Conservation (phyloP, 208 protist genomes). For the Wallacemonas sp. region DNA sequence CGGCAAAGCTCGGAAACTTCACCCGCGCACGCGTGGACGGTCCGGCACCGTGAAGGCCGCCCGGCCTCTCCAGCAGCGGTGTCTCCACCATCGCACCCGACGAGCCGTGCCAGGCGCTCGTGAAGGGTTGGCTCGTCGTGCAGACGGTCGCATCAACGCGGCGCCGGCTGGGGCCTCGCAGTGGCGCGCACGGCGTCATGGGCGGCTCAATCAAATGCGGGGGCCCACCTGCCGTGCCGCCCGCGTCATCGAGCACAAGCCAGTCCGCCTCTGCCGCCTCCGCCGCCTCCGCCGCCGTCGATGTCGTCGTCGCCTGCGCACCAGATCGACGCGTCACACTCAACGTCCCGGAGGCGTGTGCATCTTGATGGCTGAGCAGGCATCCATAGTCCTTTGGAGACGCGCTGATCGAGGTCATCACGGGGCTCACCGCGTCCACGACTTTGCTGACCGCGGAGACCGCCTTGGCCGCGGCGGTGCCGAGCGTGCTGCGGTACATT, state of each 20-base stretch:
- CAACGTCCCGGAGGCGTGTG: too few relatives aligned
- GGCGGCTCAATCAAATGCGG: neutral
- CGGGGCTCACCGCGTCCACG: neutral
- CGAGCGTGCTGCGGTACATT: neutral
- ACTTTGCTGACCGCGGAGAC: constrained; percentile 5
- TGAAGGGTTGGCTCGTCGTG: neutral
- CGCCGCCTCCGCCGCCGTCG: too few relatives aligned
- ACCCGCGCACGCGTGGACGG: neutral
- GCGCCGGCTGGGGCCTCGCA: too few relatives aligned
- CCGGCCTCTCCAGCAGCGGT: too few relatives aligned
- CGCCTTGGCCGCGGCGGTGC: neutral
- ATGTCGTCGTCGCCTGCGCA: too few relatives aligned
- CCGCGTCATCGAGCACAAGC: neutral
- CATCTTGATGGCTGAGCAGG: neutral
- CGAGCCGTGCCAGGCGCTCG: neutral
- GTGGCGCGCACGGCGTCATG: neutral
- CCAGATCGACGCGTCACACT: too few relatives aligned
- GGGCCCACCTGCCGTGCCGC: neutral
- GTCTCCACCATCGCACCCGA: too few relatives aligned
- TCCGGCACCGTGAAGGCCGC: too few relatives aligned
- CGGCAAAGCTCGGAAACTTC: neutral
- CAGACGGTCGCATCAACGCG: neutral
- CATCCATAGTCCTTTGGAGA: constrained; percentile 2
- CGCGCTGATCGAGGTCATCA: neutral
- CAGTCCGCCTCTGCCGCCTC: too few relatives aligned